Evolutionary conservation across 805 yeast species (phyloP), one percentile per base, ranked within the genome.

Genomic region (Lachancea sp.): DNA sequence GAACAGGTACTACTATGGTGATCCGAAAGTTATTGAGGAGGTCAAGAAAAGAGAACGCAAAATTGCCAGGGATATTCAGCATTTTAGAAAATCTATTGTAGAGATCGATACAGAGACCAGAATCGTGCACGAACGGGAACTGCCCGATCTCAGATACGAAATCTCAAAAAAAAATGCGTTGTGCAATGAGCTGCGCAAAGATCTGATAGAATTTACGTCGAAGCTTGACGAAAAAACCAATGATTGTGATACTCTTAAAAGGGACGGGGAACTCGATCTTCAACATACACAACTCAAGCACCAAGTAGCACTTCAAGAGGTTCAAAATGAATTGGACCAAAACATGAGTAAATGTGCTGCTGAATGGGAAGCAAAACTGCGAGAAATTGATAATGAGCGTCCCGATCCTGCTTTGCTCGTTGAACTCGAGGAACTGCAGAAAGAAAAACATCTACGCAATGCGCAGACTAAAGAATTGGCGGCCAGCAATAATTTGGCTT

Each of bases 31-130:
- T 1, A 56, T 65, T 3, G 65, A 62, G 43, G 55, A 57, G 32
- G 63, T 63, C 9, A 63, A 63, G 42, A 54, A 52, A 34, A 52
- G 63, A 16, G 64, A 62, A 48, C 50, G 66, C 19, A 62, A 60
- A 45, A 48, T 60, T 5, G 46, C 62, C 31, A 53, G 55, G 34
- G 66, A 62, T 47, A 59, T 63, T 5, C 49, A 54, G 29, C 56
- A 51, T 36, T 52, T 57, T 16, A 54, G 57, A 26, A 57, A 54
- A 20, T 58, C 59, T 2, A 59, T 62, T n/a, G 44, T 45, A 2
- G 62, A 58, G 36, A 54, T 59, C 29, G 60, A 60, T 16, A 50
- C 55, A 31, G 60, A 61, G 38, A 48, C 57, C 6, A 41, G 42
- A 6, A 47, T 45, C 15, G 40, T 59, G n/a, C 47, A 44, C 6